Base-by-base conservation (phyloP, 202 grass and related monocot genomes). In the Panicum virgatum region DNA sequence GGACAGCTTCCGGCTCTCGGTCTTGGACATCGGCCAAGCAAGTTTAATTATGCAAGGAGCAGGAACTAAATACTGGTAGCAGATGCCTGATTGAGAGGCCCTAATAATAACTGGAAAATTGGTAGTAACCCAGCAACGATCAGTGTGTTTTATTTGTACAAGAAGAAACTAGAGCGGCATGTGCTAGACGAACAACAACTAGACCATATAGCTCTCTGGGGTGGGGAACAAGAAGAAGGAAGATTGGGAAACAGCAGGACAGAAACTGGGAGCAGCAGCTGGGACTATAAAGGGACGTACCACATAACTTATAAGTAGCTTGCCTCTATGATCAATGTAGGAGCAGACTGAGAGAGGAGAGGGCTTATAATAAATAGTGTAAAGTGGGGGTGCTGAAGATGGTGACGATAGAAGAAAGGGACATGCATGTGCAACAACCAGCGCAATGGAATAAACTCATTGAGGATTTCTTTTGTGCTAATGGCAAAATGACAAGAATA, bases 351-450 rank as follows among this genome's bases (percentile, higher is more conserved):
- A 45, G 72, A 68, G 36, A 56, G 57, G 7, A 44, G 58, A 57
- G 54, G 22, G 56, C 38, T 47, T 39, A 80, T 79, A n/a, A n/a
- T n/a, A 67, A 76, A 63, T 75, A 75, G 66, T 73, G 23, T 65
- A 72, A 52, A 50, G 54, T 76, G 69, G 46, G n/a, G 12, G 45
- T 76, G 71, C 3, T 47, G 44, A 76, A 76, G 71, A 72, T 42
- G 40, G 63, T 85, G 65, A 77, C 13, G 18, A 48, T 40, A 77
- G n/a, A 78, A 44, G 79, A 90, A 73, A 83, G 68, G 54, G 79
- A 90, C 74, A 75, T 83, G 79, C 57, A n/a, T n/a, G n/a, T n/a
- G 83, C 73, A 90, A 78, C 88, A 78, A 83, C 83, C 60, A 69
- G 62, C 60, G 52, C 46, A 48, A 86, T 30, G 79, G 88, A 90